Evolutionary conservation across 2,329 filamentous ascomycete genomes (phyloP).

Genomic region (Emmonsia crescens): DNA sequence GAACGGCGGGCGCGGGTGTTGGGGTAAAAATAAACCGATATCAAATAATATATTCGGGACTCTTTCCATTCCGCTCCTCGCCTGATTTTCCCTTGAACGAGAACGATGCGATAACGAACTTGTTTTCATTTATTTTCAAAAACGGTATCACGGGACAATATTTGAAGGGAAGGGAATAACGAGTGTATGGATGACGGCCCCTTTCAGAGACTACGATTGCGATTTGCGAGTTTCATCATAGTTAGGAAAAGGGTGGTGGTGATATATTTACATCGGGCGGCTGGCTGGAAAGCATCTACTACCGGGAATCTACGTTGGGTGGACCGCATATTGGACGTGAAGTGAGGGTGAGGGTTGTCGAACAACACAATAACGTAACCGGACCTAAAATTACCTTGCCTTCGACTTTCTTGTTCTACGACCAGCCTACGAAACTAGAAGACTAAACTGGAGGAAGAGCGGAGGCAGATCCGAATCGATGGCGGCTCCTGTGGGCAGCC

Average conservation of each 20-base stretch:
- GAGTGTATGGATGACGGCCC: background rate
- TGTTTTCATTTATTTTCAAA: background rate
- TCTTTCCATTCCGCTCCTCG: background rate
- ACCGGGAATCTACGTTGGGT: background rate
- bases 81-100: background rate
- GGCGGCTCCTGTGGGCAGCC: slow-evolving; percentile 7
- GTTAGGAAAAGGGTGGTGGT: background rate
- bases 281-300: background rate
- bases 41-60: background rate
- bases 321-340: background rate
- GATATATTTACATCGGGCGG: background rate
- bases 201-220: background rate
- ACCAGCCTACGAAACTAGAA: background rate
- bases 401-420: background rate
- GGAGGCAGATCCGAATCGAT: background rate
- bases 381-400: background rate
- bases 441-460: background rate
- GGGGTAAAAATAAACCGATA: background rate
- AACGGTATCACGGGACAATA: background rate
- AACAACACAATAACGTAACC: background rate
- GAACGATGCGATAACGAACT: background rate
- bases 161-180: background rate
- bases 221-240: background rate
- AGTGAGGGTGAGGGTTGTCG: background rate
- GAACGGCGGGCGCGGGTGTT: background rate